These are phyloP conservation scores for Exobasidium rhododendri DNA, from an alignment of 1,284 basidiomycete genomes.

Conservation along the genomic window DNA sequence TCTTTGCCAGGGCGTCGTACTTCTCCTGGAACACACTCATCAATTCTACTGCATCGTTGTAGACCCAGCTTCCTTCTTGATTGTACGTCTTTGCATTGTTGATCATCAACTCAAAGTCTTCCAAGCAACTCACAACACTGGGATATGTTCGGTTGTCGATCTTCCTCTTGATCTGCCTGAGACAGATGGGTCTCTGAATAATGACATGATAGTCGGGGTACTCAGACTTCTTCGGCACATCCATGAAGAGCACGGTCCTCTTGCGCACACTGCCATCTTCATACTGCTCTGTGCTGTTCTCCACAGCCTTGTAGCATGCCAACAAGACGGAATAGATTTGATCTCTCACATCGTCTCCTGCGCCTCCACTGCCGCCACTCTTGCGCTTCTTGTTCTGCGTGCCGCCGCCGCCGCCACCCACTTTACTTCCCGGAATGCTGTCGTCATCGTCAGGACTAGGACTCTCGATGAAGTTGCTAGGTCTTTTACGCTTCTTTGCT, in stretches of 20 bases:
- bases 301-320: constrained; percentile 74
- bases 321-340: constrained; percentile 81
- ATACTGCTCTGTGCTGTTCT: constrained; percentile 65
- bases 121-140: constrained; percentile 68
- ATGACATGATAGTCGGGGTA: constrained; percentile 87
- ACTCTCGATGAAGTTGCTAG: constrained; percentile 29
- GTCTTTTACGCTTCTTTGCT: constrained; percentile 47
- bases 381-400: constrained; percentile 16
- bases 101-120: constrained; percentile 86
- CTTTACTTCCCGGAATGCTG: background rate
- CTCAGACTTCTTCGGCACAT: constrained; percentile 61
- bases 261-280: constrained; percentile 58
- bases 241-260: constrained; percentile 53
- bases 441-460: constrained; percentile 27
- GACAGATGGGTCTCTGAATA: constrained; percentile 73
- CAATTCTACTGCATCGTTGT: constrained; percentile 69
- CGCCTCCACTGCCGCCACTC: background rate
- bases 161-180: constrained; percentile 81
- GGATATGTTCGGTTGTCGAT: constrained; percentile 72
- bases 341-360: constrained; percentile 33
- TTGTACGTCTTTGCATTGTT: constrained; percentile 70
- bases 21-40: constrained; percentile 46
- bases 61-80: constrained; percentile 77
- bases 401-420: background rate
- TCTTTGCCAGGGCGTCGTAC: constrained; percentile 36